A percentile compares a stretch with the other conserved stretches of the same genome.
Evolutionary conservation across 2,329 filamentous ascomycete genomes (phyloP).

Genomic region (Mycosphaerella arachidis): DNA sequence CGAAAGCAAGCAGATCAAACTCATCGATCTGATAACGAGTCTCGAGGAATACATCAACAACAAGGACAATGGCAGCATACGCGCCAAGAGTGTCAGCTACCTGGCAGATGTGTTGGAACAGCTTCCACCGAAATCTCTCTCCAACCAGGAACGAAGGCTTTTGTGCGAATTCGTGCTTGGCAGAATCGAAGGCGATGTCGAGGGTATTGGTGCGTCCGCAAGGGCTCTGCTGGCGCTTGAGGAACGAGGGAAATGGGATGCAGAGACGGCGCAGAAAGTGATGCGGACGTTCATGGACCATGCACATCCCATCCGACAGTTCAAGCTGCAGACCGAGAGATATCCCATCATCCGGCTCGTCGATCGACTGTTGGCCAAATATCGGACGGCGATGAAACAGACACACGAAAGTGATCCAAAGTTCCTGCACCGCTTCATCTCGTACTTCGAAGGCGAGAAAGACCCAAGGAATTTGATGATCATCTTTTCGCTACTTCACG

Average conservation of each 20-base stretch:
- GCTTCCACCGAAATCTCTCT: constrained; percentile 52
- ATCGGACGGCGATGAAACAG: constrained; percentile 53
- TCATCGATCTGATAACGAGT: constrained; percentile 60
- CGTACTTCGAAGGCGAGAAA: constrained; percentile 64
- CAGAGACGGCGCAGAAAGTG: constrained; percentile 51
- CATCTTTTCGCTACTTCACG: constrained; percentile 62
- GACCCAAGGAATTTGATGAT: constrained; percentile 67
- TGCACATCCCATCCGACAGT: constrained; percentile 55
- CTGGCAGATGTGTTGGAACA: constrained; percentile 49
- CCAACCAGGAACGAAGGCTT: constrained; percentile 57
- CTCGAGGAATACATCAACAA: constrained; percentile 64
- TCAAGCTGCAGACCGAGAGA: constrained; percentile 57
- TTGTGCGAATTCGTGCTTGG: constrained; percentile 62
- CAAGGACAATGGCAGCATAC: constrained; percentile 53
- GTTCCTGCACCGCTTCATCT: constrained; percentile 58
- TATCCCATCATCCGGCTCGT: constrained; percentile 60
- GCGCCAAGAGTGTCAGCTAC: constrained; percentile 54
- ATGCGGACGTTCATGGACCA: constrained; percentile 49
- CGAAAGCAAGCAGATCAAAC: constrained; percentile 55
- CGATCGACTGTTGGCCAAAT: constrained; percentile 58
- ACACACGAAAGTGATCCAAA: constrained; percentile 52
- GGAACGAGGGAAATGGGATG: constrained; percentile 56
- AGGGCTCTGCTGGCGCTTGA: constrained; percentile 57
- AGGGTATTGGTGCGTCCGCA: constrained; percentile 54
- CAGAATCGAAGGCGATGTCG: constrained; percentile 54